Evolutionary conservation across 805 yeast species (phyloP).

Genomic region (Brettanomyces naardenensis): DNA sequence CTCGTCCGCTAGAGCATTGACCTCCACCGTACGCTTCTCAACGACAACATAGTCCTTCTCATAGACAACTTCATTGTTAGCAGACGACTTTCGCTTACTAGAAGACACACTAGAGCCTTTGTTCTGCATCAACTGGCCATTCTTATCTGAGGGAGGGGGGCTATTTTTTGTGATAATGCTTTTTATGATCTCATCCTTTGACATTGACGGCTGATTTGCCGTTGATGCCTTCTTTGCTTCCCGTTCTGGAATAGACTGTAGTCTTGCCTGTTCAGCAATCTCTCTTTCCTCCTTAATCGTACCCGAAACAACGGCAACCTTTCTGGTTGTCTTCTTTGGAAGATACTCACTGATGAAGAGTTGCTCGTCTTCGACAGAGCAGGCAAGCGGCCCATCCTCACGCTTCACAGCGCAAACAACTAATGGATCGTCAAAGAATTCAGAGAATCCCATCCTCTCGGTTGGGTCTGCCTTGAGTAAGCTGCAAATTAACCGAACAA

Average conservation of each 20-base stretch:
- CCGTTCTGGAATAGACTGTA: too few species aligned
- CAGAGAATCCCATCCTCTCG: slow-evolving; percentile 81
- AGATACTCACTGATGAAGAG: slow-evolving; percentile 78
- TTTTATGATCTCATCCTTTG: slow-evolving; percentile 37
- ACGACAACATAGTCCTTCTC: slow-evolving; percentile 91
- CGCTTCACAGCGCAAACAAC: slow-evolving; percentile 40
- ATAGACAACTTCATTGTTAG: slow-evolving; percentile 30
- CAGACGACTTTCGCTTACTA: not conserved
- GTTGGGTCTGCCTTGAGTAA: slow-evolving; percentile 78
- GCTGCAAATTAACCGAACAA: slow-evolving; percentile 65
- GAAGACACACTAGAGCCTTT: not conserved
- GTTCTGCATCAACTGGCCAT: not conserved
- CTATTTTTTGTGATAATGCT: slow-evolving; percentile 34
- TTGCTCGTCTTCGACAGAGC: slow-evolving; percentile 66
- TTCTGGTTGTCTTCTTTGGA: slow-evolving; percentile 12
- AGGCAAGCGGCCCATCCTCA: slow-evolving; percentile 51
- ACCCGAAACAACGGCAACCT: slow-evolving; percentile 4
- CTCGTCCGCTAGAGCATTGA: slow-evolving; percentile 92
- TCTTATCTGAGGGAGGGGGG: slow-evolving; percentile 23
- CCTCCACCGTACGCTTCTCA: slow-evolving; percentile 91
- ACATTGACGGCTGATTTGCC: not conserved
- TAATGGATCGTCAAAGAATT: slow-evolving; percentile 72
- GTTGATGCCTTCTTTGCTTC: not conserved
- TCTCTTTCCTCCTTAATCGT: slow-evolving; percentile 14
- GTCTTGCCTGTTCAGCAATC: too few species aligned